Evolutionary conservation across 1,284 basidiomycete genomes (phyloP).

Genomic region (Mycosarcoma maydis): DNA sequence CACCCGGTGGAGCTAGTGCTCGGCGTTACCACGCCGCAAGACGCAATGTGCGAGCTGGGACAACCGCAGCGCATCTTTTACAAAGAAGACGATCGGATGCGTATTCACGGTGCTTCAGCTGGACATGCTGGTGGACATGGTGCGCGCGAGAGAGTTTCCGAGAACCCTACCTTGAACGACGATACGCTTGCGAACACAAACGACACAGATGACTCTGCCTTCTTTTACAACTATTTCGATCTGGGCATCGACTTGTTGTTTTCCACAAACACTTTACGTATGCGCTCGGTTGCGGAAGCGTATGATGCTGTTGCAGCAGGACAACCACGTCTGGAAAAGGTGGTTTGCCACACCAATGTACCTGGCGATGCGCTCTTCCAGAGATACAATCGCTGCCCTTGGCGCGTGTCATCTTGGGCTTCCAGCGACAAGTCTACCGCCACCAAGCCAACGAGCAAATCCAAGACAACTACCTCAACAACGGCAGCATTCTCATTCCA

Average conservation of each 20-base stretch:
- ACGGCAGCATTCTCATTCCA: constrained; percentile 15
- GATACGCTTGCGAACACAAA: constrained; percentile 5
- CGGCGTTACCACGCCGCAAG: constrained; percentile 43
- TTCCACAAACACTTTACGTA: constrained; percentile 19
- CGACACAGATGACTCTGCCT: constrained; percentile 34
- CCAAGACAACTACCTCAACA: constrained; percentile 4
- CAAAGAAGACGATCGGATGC: constrained; percentile 48
- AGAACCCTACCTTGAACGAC: constrained; percentile 15
- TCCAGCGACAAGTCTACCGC: not conserved
- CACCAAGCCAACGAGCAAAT: constrained; percentile 1
- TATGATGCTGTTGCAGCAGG: constrained; percentile 21
- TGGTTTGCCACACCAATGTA: constrained; percentile 48
- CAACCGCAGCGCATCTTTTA: constrained; percentile 46
- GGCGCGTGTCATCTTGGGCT: constrained; percentile 12
- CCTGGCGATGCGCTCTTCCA: constrained; percentile 47
- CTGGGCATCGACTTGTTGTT: constrained; percentile 49
- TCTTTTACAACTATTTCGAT: constrained; percentile 57
- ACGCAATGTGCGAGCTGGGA: constrained; percentile 41
- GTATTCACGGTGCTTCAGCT: constrained; percentile 28
- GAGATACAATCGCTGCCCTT: constrained; percentile 45
- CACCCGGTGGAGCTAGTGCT: constrained; percentile 28
- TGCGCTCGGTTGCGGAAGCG: constrained; percentile 20
- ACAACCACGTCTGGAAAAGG: constrained; percentile 44
- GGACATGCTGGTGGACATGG: constrained; percentile 2
- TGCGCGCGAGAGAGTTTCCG: constrained; percentile 6